Percentiles rank a stretch among this genome's conserved stretches.
Evolutionary conservation across 306 rosid genomes (phyloP).

Genomic region (Lathyrus tuberosus): DNA sequence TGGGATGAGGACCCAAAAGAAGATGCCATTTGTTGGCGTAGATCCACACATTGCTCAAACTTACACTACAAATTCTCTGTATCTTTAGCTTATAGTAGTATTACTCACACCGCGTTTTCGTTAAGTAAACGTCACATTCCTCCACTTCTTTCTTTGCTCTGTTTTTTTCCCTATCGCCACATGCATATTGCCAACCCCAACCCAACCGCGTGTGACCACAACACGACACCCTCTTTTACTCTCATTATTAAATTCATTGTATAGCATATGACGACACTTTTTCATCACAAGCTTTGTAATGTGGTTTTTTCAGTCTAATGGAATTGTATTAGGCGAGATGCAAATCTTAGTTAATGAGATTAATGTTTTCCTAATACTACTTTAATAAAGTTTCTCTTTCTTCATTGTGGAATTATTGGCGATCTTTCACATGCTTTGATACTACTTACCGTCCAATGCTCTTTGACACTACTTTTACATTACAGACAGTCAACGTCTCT

Average conservation of each 20-base stretch:
- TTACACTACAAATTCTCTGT: background rate
- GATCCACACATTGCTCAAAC: conserved; percentile 37
- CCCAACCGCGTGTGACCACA: conserved; percentile 36
- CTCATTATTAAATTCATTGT: background rate
- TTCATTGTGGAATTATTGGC: conserved; percentile 1
- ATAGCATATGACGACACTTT: background rate
- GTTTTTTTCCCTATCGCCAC: conserved; percentile 29
- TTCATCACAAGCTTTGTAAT: background rate
- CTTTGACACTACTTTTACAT: background rate
- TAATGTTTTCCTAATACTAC: background rate
- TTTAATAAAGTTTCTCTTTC: background rate
- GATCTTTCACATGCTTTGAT: conserved; percentile 19
- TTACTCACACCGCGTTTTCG: conserved; percentile 35
- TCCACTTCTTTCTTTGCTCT: conserved; percentile 8
- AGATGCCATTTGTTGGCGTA: conserved; percentile 32
- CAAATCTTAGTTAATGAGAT: conserved; percentile 1
- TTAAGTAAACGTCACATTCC: conserved; percentile 47
- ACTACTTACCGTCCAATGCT: background rate
- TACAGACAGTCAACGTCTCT: background rate
- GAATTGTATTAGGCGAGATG: background rate
- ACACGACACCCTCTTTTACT: conserved; percentile 7
- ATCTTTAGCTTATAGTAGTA: background rate
- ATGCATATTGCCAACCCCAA: conserved; percentile 32
- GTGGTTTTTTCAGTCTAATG: background rate
- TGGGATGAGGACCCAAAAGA: conserved; percentile 33